These are phyloP conservation scores for Hygrocybe coccinea DNA, from an alignment of 768 basidiomycete species.

Conservation along the genomic window DNA sequence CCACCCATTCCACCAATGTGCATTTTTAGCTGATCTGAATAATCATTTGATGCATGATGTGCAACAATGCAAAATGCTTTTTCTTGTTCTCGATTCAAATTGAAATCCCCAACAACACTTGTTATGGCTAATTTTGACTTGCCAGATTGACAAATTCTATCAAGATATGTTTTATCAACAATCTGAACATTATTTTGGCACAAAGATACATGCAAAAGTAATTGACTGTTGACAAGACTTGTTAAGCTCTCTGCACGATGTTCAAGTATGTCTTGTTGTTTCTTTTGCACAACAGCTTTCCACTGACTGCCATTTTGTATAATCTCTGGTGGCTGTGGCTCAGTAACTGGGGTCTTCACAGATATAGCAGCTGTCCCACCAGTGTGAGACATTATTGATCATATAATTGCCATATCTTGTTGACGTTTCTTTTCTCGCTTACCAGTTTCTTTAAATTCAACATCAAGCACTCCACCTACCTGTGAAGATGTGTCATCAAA, in stretches of 20 bases:
- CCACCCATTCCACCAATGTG: slow-evolving; percentile 33
- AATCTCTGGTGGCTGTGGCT: not conserved
- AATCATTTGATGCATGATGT: slow-evolving; percentile 17
- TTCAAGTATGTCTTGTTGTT: slow-evolving; percentile 8
- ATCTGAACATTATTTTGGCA: slow-evolving; percentile 13
- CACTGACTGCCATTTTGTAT: slow-evolving; percentile 7
- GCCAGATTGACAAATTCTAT: slow-evolving; percentile 1
- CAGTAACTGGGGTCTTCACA: no score
- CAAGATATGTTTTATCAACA: slow-evolving; percentile 21
- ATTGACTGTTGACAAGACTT: not conserved
- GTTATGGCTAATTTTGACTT: slow-evolving; percentile 7
- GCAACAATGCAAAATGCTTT: slow-evolving; percentile 30
- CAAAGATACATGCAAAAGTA: not conserved
- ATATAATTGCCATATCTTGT: slow-evolving; percentile 1
- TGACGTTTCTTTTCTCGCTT: not conserved
- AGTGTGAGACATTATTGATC: slow-evolving; percentile 1
- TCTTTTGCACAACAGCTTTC: slow-evolving; percentile 7
- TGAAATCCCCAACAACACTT: slow-evolving; percentile 14
- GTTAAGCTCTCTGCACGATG: not conserved
- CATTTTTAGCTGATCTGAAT: slow-evolving; percentile 27
- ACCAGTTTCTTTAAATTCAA: not conserved
- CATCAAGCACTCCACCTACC: not conserved
- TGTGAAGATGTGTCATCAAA: not conserved
- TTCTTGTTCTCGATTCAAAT: slow-evolving; percentile 21
- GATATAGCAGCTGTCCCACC: not conserved